Evolutionary conservation across 1,284 basidiomycete species (phyloP), one percentile per base, ranked within the genome.

Genomic region (Pyrrhoderma noxium): DNA sequence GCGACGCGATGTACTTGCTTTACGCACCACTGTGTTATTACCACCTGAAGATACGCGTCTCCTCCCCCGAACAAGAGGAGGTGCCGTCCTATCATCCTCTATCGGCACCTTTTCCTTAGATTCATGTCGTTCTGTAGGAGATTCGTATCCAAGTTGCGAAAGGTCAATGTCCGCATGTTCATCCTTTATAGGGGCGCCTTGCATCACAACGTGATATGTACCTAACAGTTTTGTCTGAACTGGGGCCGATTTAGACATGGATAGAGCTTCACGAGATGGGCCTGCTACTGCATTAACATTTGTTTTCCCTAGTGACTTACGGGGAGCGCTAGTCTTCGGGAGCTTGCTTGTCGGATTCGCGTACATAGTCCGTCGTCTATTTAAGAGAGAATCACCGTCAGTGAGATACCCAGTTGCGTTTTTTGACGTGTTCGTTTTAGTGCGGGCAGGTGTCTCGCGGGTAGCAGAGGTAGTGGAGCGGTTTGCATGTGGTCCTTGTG

Each of bases 181-280:
- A 53, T 74, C 70, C 55, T 74, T 73, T 36, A 73, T 65, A 16
- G 71, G 72, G 2, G 71, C 64, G 14, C 27, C 38, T 45, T 74
- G 64, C 16, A 74, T 63, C 2, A 71, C 60, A 27, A 73, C 70
- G 3, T 70, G 68, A 16, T 75, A 73, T 13, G 70, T 70, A 18
- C 72, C 68, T 23, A 75, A 64, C 18, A 74, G 49, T 22, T 58
- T 58, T 40, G 65, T 60, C 3, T 19, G 57, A 16, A 52, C 9
- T 55, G 51, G 21, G 2, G 21, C 42, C 7, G 44, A 42, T 11
- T 16, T 16, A 40, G 38, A 5, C 21, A 40, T 22, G 16, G 38
- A 5, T 7, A 5, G 27, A 14, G 39, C 22, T 8, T 23, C 36
- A 36, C 46, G 46, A 21, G 52, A 45, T 2, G 40, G 14, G 31